These are phyloP conservation scores for Leccinum aurantiacum DNA, from an alignment of 768 basidiomycete genomes.

Conservation along the genomic window DNA sequence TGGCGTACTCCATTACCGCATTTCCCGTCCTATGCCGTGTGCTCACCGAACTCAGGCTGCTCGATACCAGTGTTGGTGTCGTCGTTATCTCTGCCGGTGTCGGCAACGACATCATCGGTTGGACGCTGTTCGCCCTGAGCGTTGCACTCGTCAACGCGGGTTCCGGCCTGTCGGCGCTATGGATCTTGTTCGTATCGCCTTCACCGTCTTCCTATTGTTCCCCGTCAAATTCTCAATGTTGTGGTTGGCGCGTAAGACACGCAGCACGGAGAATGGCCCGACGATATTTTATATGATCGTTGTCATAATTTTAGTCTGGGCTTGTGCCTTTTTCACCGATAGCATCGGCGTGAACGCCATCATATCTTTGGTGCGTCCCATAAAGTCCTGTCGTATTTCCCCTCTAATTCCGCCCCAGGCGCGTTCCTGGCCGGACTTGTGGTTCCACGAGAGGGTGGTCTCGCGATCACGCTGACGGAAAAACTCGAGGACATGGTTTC, in stretches of 20 bases:
- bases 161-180: constrained; percentile 80
- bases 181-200: constrained; percentile 80
- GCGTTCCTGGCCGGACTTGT: constrained; percentile 81
- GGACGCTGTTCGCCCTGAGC: constrained; percentile 86
- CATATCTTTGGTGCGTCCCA: constrained; percentile 68
- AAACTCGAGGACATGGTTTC: constrained; percentile 96
- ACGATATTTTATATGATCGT: constrained; percentile 88
- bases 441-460: constrained; percentile 85
- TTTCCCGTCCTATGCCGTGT: constrained; percentile 87
- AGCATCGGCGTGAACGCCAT: constrained; percentile 89
- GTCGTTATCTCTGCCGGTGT: constrained; percentile 93
- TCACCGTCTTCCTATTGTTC: constrained; percentile 74
- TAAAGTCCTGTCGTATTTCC: neutral
- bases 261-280: constrained; percentile 79
- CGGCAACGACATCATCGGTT: constrained; percentile 83
- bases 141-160: constrained; percentile 91
- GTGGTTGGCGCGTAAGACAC: constrained; percentile 77
- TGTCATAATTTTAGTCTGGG: constrained; percentile 78
- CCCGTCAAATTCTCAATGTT: constrained; percentile 58
- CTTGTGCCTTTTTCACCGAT: constrained; percentile 90
- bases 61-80: constrained; percentile 90
- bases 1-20: constrained; percentile 86
- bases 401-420: constrained; percentile 37
- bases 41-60: constrained; percentile 84
- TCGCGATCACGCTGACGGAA: constrained; percentile 85